Percentiles rank a stretch among this genome's conserved stretches.
phyloP scores from a whole-genome alignment of 495 filamentous ascomycete species.

The Penicillium waksmanii region DNA sequence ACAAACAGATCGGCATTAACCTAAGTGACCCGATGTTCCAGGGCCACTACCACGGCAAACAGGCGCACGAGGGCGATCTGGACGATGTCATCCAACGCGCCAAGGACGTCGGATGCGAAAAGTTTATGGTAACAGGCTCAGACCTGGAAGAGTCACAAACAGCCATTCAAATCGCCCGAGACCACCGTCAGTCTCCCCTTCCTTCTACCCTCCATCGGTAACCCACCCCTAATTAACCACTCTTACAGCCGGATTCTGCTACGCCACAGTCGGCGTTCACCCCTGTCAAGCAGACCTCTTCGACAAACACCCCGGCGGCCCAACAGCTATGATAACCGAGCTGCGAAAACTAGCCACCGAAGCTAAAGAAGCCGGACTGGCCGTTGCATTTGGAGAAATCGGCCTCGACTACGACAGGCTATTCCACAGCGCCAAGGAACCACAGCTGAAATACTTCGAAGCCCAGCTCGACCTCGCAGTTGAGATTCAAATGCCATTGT shows the following conservation, averaged over 20 bases:
- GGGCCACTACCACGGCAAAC: slow-evolving; percentile 81
- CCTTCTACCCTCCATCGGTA: neutral
- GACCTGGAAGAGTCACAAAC: slow-evolving; percentile 75
- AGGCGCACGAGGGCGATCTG: slow-evolving; percentile 79
- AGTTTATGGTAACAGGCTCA: slow-evolving; percentile 94
- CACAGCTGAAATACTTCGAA: slow-evolving; percentile 83
- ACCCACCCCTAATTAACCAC: slow-evolving; percentile 10
- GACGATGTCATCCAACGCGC: slow-evolving; percentile 76
- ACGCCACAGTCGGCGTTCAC: slow-evolving; percentile 89
- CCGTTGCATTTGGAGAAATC: slow-evolving; percentile 90
- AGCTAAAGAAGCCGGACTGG: slow-evolving; percentile 51
- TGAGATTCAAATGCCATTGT: slow-evolving; percentile 78
- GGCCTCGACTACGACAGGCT: slow-evolving; percentile 95
- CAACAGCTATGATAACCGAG: slow-evolving; percentile 59
- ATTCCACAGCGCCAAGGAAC: slow-evolving; percentile 71
- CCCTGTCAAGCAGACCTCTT: slow-evolving; percentile 80
- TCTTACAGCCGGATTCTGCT: slow-evolving; percentile 73
- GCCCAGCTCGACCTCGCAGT: slow-evolving; percentile 79
- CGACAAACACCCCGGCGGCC: slow-evolving; percentile 58
- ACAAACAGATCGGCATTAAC: slow-evolving; percentile 81
- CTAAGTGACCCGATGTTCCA: slow-evolving; percentile 84
- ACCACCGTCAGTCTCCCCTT: slow-evolving; percentile 63
- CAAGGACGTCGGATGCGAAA: slow-evolving; percentile 73
- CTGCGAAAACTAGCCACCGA: slow-evolving; percentile 60
- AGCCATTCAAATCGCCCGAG: slow-evolving; percentile 71